Conservation (phyloP, 116 monocot species). For the Phalaenopsis hybrid region DNA sequence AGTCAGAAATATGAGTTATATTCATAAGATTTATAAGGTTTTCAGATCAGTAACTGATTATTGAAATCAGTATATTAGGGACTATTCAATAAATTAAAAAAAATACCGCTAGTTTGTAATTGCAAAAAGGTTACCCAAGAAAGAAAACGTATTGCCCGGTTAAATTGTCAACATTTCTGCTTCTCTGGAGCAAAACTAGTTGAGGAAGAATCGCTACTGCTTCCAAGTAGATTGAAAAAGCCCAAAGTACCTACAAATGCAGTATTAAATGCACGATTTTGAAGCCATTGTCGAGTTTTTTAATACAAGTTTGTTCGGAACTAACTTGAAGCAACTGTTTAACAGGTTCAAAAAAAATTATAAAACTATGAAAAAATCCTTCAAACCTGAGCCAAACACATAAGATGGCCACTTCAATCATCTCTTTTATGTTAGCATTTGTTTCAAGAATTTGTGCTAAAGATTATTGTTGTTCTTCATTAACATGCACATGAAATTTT, state of each 20-base stretch:
- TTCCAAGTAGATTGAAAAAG: constrained; percentile 79
- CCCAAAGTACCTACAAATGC: constrained; percentile 56
- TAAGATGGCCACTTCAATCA: not conserved
- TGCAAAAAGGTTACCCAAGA: constrained; percentile 39
- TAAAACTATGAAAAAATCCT: not conserved
- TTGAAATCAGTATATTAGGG: not conserved
- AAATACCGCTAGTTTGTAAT: not conserved
- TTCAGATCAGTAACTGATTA: not conserved
- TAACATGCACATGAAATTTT: no score
- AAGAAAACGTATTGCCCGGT: constrained; percentile 84
- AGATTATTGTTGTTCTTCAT: no score
- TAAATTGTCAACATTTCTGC: constrained; percentile 77
- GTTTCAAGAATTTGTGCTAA: no score
- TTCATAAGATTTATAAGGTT: no score
- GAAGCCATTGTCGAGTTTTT: not conserved
- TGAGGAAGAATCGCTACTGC: constrained; percentile 83
- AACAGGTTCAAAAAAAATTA: not conserved
- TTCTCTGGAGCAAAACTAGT: constrained; percentile 68
- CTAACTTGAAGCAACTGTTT: not conserved
- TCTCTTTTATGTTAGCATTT: no score
- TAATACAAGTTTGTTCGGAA: not conserved
- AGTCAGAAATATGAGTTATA: no score
- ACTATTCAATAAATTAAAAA: not conserved
- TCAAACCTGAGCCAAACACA: not conserved
- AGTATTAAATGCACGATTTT: not conserved